phyloP scores from a whole-genome alignment of 2,329 filamentous ascomycete genomes.

The Fusarium multiceps region DNA sequence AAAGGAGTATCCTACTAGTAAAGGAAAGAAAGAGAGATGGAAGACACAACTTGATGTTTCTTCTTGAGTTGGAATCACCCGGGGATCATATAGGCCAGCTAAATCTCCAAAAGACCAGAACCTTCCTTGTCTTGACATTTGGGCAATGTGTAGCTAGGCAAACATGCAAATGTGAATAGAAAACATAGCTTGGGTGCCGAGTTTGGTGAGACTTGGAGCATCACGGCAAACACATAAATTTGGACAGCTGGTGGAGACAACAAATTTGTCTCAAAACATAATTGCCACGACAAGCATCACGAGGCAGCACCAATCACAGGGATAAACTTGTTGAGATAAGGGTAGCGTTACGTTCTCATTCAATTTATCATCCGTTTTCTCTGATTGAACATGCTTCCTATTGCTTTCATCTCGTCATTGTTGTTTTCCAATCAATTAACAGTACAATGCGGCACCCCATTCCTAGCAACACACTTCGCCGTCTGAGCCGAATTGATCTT shows the following conservation, averaged over 20 bases:
- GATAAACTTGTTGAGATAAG: no score
- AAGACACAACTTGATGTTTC: not conserved
- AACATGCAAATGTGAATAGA: no score
- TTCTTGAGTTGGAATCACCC: no score
- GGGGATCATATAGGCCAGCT: no score
- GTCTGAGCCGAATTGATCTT: slow-evolving; percentile 3
- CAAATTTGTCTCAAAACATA: not conserved
- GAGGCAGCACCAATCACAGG: not conserved
- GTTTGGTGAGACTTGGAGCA: no score
- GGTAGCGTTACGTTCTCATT: rapidly evolving
- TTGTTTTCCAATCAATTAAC: not conserved
- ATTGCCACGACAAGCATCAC: not conserved
- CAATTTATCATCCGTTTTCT: rapidly evolving
- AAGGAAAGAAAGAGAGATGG: not conserved
- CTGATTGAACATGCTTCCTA: rapidly evolving
- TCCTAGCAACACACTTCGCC: not conserved
- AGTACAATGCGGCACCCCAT: slow-evolving; percentile 1
- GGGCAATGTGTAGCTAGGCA: no score
- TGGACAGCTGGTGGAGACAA: not conserved
- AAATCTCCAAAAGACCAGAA: no score
- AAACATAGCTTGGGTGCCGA: no score
- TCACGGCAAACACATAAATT: no score
- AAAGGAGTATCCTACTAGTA: not conserved
- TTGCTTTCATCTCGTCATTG: not conserved
- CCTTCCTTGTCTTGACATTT: not conserved